These are phyloP conservation scores for Cystobasidium sp. DNA, from an alignment of 1,284 basidiomycete genomes.

Conservation along the genomic window DNA sequence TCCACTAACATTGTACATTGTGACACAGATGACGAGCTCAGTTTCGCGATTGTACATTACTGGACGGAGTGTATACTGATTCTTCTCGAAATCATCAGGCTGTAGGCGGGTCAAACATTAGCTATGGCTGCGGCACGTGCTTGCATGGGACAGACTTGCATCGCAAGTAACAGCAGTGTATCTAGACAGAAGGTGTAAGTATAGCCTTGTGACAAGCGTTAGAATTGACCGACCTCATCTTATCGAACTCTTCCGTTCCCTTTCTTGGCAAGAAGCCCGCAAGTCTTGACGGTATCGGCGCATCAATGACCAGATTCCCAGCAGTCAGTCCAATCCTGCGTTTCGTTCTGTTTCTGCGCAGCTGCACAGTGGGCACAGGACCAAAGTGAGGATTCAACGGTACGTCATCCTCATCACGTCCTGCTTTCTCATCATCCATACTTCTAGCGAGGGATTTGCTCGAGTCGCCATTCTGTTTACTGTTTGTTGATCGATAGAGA, in stretches of 20 bases:
- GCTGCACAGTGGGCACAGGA: constrained; percentile 26
- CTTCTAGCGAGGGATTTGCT: constrained; percentile 27
- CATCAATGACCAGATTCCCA: constrained; percentile 83
- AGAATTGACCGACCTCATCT: constrained; percentile 67
- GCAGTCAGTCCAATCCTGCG: constrained; percentile 63
- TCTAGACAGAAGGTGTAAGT: constrained; percentile 49
- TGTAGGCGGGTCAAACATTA: constrained; percentile 7
- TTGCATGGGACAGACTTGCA: constrained; percentile 41
- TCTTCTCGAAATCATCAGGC: constrained; percentile 86
- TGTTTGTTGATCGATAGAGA: constrained; percentile 29
- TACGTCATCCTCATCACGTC: constrained; percentile 18
- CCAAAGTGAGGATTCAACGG: constrained; percentile 36
- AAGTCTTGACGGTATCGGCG: constrained; percentile 80
- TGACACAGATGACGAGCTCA: constrained; percentile 91
- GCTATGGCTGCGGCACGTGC: background rate
- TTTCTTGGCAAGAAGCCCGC: constrained; percentile 72
- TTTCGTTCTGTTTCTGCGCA: constrained; percentile 55
- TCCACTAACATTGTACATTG: constrained; percentile 80
- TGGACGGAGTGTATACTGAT: constrained; percentile 83
- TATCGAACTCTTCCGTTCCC: constrained; percentile 80
- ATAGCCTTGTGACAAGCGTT: background rate
- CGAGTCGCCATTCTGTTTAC: constrained; percentile 32
- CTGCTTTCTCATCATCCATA: constrained; percentile 13
- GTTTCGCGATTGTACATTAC: constrained; percentile 78
- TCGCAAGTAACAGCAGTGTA: constrained; percentile 87